phyloP scores from a whole-genome alignment of 495 filamentous ascomycete genomes.

The Durotheca rogersii region DNA sequence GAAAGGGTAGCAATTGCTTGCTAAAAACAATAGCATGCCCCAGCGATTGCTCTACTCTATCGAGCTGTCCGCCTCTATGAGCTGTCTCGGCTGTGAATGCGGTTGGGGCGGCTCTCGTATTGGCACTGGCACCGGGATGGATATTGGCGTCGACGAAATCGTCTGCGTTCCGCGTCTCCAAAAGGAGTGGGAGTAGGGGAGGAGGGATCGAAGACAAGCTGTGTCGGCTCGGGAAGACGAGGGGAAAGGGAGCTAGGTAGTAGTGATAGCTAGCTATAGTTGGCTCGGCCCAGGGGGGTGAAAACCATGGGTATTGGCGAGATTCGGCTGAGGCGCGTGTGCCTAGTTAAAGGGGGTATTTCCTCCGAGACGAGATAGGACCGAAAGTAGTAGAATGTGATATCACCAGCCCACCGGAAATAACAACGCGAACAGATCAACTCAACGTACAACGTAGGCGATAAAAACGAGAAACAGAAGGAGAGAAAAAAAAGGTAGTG shows the following conservation, averaged over 20 bases:
- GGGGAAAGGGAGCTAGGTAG: slow-evolving; percentile 2
- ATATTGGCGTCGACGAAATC: neutral
- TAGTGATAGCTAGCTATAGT: neutral
- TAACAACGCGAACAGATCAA: neutral
- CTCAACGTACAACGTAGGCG: neutral
- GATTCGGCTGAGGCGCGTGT: slow-evolving; percentile 3
- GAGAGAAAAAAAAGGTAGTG: neutral
- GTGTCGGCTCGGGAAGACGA: neutral
- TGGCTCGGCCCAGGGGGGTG: neutral
- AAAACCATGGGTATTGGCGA: slow-evolving; percentile 1
- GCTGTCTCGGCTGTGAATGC: too few species aligned
- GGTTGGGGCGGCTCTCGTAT: too few species aligned
- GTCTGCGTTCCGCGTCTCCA: slow-evolving; percentile 1
- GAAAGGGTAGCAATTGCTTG: slow-evolving; percentile 23
- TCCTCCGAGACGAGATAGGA: slow-evolving; percentile 19
- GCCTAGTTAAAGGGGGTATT: slow-evolving; percentile 17
- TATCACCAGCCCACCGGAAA: neutral
- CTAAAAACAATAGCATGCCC: slow-evolving; percentile 26
- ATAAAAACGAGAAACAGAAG: neutral
- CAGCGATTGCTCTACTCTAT: slow-evolving; percentile 1
- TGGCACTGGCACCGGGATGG: too few species aligned
- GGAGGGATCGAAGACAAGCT: slow-evolving; percentile 3
- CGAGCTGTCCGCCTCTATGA: too few species aligned
- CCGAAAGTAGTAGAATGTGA: neutral
- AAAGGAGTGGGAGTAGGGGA: too few species aligned